These are phyloP conservation scores for Beta vulgaris DNA, from an alignment of 148 eudicot genomes.

Conservation along the genomic window DNA sequence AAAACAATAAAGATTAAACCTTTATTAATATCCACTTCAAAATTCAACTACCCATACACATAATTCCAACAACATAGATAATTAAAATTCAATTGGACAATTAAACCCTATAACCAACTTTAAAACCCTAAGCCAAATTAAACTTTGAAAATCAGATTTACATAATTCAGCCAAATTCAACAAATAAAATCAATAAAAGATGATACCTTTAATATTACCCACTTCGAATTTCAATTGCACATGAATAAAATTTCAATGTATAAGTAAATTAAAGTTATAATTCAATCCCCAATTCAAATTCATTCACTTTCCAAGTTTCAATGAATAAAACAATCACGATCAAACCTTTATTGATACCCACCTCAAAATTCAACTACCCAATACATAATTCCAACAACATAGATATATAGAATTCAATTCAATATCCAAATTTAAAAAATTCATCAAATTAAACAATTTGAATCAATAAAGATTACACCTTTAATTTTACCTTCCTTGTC, in stretches of 20 bases:
- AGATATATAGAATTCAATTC: no score
- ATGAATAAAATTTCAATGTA: no score
- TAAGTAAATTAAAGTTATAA: no score
- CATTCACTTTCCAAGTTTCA: no score
- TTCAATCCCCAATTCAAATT: no score
- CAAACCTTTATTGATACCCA: neutral
- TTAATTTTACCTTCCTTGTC: constrained; percentile 35
- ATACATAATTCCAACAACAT: no score
- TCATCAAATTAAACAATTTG: neutral
- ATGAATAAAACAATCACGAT: no score
- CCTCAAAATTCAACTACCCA: neutral
- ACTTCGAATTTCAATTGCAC: neutral
- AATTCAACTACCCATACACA: neutral
- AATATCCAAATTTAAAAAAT: neutral
- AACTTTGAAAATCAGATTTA: neutral
- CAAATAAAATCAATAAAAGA: neutral
- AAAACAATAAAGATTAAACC: no score
- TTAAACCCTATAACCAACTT: neutral
- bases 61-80: no score
- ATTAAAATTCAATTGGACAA: neutral
- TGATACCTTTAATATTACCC: neutral
- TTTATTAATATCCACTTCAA: no score
- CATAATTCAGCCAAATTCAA: neutral
- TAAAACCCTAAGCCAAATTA: neutral
- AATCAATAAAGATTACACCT: neutral